phyloP scores from a whole-genome alignment of 352 stramenopile genomes.

The Phytophthora sojae region DNA sequence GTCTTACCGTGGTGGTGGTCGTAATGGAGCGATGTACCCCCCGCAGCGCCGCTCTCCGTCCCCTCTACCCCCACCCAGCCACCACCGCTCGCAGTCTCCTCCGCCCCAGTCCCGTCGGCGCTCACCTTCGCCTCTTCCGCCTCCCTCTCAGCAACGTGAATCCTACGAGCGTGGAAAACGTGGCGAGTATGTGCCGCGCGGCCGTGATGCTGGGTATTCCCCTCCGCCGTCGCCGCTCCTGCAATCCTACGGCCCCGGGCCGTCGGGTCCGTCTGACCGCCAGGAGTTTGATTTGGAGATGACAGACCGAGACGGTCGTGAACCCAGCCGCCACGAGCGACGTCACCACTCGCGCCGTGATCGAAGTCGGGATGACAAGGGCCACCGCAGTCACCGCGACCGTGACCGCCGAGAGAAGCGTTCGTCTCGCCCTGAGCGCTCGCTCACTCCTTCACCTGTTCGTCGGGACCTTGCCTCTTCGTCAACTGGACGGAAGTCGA shows the following conservation, averaged over 20 bases:
- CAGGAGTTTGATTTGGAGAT: constrained; percentile 26
- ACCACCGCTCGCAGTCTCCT: constrained; percentile 33
- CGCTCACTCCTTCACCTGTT: constrained; percentile 50
- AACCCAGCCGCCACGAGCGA: constrained; percentile 36
- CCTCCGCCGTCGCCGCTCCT: constrained; percentile 39
- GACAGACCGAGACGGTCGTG: constrained; percentile 25
- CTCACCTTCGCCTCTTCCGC: constrained; percentile 26
- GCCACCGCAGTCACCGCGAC: constrained; percentile 39
- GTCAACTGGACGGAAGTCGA: constrained; percentile 40
- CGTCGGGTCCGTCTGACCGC: constrained; percentile 15
- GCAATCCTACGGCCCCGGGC: constrained; percentile 19
- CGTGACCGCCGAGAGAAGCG: constrained; percentile 38
- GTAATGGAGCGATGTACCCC: constrained; percentile 22
- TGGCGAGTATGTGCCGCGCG: constrained; percentile 28
- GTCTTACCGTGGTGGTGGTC: constrained; percentile 19
- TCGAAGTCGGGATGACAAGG: constrained; percentile 48
- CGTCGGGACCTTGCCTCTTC: constrained; percentile 34
- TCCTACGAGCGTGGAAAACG: constrained; percentile 31
- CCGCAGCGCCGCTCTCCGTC: constrained; percentile 26
- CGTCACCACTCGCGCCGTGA: constrained; percentile 35
- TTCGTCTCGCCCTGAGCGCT: constrained; percentile 36
- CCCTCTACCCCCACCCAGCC: constrained; percentile 12
- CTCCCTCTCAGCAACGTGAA: constrained; percentile 31
- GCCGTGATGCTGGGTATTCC: constrained; percentile 33
- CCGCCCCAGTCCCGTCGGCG: constrained; percentile 15